A percentile compares a stretch with the other conserved stretches of the same genome.
Conservation (phyloP, 176 grass and related monocot genomes). For the Oryza nivara region DNA sequence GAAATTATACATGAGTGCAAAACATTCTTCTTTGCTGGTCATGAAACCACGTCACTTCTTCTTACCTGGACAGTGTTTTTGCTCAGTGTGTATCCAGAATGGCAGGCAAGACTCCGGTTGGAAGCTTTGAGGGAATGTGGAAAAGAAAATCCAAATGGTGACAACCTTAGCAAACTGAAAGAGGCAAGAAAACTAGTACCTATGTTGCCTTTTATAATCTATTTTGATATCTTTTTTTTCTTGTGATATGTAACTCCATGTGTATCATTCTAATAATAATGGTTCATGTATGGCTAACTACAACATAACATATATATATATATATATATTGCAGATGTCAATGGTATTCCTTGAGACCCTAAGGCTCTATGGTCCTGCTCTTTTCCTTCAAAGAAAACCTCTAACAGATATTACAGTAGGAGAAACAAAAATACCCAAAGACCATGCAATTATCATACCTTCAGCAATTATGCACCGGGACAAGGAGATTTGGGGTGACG, state of each 20-base stretch:
- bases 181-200: constrained; percentile 38
- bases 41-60: constrained; percentile 59
- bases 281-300: neutral
- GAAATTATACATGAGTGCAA: constrained; percentile 79
- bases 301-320: neutral
- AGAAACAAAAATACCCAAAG: constrained; percentile 13
- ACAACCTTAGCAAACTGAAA: constrained; percentile 49
- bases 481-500: constrained; percentile 27
- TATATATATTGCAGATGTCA: constrained; percentile 14
- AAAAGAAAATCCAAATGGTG: neutral
- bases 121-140: constrained; percentile 49
- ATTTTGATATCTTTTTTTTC: neutral
- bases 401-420: neutral
- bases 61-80: constrained; percentile 65
- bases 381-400: constrained; percentile 29
- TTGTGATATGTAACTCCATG: neutral
- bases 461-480: constrained; percentile 29
- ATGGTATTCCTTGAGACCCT: constrained; percentile 42
- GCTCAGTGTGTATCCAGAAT: constrained; percentile 46
- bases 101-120: constrained; percentile 54
- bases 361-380: constrained; percentile 28
- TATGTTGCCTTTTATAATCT: neutral
- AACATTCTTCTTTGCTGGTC: constrained; percentile 63
- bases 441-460: neutral
- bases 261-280: neutral